Evolutionary conservation across 768 basidiomycete genomes (phyloP).

Genomic region (Paxillus ammoniavirescens): DNA sequence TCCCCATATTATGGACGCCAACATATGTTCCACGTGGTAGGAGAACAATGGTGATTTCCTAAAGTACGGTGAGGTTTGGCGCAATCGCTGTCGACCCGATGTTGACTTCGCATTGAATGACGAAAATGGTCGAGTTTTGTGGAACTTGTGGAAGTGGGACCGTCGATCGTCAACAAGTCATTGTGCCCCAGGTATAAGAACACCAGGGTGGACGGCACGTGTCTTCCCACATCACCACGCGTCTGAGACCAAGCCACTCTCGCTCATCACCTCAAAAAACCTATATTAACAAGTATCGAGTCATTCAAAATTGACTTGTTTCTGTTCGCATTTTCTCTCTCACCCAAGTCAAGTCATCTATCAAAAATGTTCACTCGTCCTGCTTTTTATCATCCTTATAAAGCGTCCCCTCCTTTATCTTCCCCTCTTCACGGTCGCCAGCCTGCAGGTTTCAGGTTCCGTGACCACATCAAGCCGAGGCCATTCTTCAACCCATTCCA

Average conservation of each 20-base stretch:
- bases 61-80: background rate
- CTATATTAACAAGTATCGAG: background rate
- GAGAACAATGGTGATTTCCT: constrained; percentile 15
- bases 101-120: constrained; percentile 5
- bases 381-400: constrained; percentile 14
- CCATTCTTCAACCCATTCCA: constrained; percentile 21
- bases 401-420: constrained; percentile 1
- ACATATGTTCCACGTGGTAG: constrained; percentile 1
- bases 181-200: constrained; percentile 17
- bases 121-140: constrained; percentile 9
- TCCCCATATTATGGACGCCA: constrained; percentile 3
- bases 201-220: background rate
- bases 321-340: background rate
- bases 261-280: background rate
- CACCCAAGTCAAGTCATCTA: background rate
- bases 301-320: too few relatives aligned
- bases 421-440: constrained; percentile 4
- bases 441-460: constrained; percentile 29
- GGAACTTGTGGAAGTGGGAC: background rate
- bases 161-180: background rate
- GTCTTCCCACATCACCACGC: background rate
- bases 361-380: constrained; percentile 19
- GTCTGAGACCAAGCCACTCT: background rate
- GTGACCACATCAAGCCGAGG: constrained; percentile 13
- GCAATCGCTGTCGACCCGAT: background rate